Conservation (phyloP, 495 filamentous ascomycete species). For the Lepidopterella palustris region DNA sequence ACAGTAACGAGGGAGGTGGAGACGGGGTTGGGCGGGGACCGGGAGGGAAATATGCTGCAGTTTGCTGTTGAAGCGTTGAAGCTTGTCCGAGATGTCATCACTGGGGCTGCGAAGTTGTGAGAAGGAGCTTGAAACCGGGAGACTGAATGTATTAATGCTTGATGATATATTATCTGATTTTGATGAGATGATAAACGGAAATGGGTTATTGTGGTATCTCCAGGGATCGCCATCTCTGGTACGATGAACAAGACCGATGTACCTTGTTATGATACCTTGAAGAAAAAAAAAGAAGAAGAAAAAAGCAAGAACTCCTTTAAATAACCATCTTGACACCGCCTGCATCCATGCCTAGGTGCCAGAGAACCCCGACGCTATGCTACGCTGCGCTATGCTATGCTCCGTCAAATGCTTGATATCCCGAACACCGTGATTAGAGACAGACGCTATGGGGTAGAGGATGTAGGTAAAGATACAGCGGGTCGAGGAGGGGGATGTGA, state of each 20-base stretch:
- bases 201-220: too few relatives aligned
- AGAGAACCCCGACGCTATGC: too few relatives aligned
- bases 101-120: slow-evolving; percentile 43
- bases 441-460: not conserved
- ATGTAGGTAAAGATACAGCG: too few relatives aligned
- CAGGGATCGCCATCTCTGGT: not conserved
- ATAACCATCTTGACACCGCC: not conserved
- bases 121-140: not conserved
- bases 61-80: slow-evolving; percentile 53
- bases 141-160: not conserved
- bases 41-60: slow-evolving; percentile 54
- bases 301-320: not conserved
- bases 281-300: not conserved
- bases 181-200: not conserved
- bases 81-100: slow-evolving; percentile 51
- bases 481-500: too few relatives aligned
- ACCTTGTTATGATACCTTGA: not conserved
- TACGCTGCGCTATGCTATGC: not conserved
- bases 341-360: not conserved
- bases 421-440: not conserved
- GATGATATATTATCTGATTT: not conserved
- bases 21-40: slow-evolving; percentile 45
- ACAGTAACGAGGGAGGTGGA: slow-evolving; percentile 47
- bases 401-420: not conserved
- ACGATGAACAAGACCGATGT: too few relatives aligned